Conservation (phyloP, 768 basidiomycete species). For the Boletus reticulatus region DNA sequence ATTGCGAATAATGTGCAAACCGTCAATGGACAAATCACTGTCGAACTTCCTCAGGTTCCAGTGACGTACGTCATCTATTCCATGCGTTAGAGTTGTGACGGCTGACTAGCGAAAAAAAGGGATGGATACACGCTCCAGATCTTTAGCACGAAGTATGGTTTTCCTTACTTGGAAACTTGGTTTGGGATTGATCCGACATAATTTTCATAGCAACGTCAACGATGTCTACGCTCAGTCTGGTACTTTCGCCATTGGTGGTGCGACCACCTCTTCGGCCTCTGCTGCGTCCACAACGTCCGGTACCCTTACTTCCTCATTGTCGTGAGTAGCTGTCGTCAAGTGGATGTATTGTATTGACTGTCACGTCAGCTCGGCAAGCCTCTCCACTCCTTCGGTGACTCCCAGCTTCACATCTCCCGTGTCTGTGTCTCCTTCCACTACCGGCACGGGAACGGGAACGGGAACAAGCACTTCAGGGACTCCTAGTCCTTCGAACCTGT, state of each 20-base stretch:
- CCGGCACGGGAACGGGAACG: too few relatives aligned
- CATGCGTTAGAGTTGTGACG: neutral
- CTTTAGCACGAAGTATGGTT: slow-evolving; percentile 39
- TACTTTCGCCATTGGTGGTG: slow-evolving; percentile 41
- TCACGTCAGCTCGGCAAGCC: neutral
- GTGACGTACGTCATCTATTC: slow-evolving; percentile 33
- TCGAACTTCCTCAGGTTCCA: slow-evolving; percentile 49
- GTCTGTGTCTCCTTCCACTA: neutral
- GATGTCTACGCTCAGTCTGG: slow-evolving; percentile 40
- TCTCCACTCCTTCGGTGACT: slow-evolving; percentile 6
- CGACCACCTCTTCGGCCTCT: slow-evolving; percentile 5
- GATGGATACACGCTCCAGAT: slow-evolving; percentile 48
- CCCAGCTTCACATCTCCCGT: slow-evolving; percentile 6
- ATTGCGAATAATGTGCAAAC: slow-evolving; percentile 51
- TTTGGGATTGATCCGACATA: neutral
- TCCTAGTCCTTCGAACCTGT: slow-evolving; percentile 17
- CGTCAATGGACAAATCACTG: slow-evolving; percentile 9
- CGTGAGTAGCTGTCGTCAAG: slow-evolving; percentile 1
- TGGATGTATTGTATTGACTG: neutral
- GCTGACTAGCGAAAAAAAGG: slow-evolving; percentile 26
- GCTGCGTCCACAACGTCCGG: slow-evolving; percentile 15
- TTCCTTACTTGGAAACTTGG: neutral
- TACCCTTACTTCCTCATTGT: neutral
- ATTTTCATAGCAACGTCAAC: slow-evolving; percentile 39
- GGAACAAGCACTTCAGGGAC: slow-evolving; percentile 13